phyloP scores from a whole-genome alignment of 2,329 filamentous ascomycete genomes.

The Cadophora gregata region DNA sequence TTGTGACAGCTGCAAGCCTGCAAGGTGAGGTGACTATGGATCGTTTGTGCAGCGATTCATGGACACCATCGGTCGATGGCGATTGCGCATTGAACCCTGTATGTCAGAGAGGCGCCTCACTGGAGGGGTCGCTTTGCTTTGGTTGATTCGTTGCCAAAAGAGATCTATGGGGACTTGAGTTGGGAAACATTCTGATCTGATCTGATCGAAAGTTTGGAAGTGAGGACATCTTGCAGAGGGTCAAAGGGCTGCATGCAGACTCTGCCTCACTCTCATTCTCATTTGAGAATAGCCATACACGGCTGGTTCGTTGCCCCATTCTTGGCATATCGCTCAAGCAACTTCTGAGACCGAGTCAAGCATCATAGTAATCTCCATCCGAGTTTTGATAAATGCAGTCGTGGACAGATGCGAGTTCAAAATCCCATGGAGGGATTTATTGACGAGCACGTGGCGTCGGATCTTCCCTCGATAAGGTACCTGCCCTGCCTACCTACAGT shows the following conservation, averaged over 20 bases:
- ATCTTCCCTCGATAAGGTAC: no score
- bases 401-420: background rate
- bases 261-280: background rate
- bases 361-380: background rate
- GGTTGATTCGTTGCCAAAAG: background rate
- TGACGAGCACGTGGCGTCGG: no score
- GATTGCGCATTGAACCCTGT: background rate
- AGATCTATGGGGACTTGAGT: background rate
- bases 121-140: background rate
- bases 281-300: background rate
- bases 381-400: background rate
- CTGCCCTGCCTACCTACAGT: no score
- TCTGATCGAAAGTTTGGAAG: background rate
- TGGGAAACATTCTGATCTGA: background rate
- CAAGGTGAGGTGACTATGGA: background rate
- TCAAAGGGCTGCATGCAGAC: no score
- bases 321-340: background rate
- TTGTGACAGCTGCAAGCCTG: slow-evolving; percentile 3
- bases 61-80: background rate
- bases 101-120: background rate
- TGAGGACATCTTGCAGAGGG: background rate
- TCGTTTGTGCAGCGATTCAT: background rate
- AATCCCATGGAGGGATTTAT: no score
- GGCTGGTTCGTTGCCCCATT: background rate
- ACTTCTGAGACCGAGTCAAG: background rate